Base-by-base conservation (phyloP, 371 early-diverging fungal species). In the Batrachochytrium dendrobatidis region DNA sequence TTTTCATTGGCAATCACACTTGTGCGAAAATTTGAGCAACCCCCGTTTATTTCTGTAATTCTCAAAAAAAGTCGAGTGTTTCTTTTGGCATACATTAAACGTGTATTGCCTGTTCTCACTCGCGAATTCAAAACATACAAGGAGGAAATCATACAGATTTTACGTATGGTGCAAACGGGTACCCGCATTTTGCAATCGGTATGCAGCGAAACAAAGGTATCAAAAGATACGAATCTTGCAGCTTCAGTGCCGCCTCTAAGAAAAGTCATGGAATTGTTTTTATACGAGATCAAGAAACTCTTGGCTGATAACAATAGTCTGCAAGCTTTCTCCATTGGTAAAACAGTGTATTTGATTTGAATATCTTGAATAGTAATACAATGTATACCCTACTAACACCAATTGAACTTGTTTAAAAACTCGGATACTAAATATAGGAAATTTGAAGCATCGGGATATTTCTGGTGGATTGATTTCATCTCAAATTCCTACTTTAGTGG, bases 131-230 rank as follows among this genome's bases (percentile, higher is more conserved):
- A 18, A 6, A 3, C 4, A 6, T 3, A 28, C 7, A 3, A 22
- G 5, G 52, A 52, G 4, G 52, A 20, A n/a, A 30, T 52, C 7
- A 28, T 52, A 18, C 3, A 24, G 25, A 52, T 52, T 4, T 32
- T 52, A 20, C 25, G 31, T 3, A 3, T 3, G 25, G 52, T 52
- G 52, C 52, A 52, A 24, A 52, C 52, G 4, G 52, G 52, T 20
- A 52, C 52, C n/a, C 25, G 52, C 30, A 28, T 52, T 18, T 24
- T 52, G 52, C 52, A 52, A 32, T 24, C 52, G 3, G 46, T 45
- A 5, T 45, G 46, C 12, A 45, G 12, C 46, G 46, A 45, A 26
- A 5, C 46, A 20, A 45, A 45, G 46, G 12, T 12, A 26, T 20
- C 46, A 5, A 3, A 12, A 26, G 46, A 45, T 3, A 12, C 3